Base-by-base conservation (phyloP, 164 flowering plant genomes). In the Vitis rupestris region DNA sequence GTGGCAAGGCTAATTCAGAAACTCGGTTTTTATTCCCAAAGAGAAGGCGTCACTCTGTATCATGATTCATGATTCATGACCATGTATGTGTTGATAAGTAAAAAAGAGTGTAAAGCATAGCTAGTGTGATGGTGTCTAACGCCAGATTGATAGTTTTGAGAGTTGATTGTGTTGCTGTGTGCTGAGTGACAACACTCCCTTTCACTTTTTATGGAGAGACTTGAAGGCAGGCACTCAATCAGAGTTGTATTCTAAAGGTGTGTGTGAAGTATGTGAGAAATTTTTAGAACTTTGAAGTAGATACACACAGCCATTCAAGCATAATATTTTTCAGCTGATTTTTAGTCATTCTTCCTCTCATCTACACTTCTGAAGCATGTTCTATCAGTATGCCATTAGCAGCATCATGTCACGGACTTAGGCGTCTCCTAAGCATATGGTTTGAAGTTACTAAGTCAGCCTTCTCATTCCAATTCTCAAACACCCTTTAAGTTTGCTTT, bases 21-120 rank as follows among this genome's bases (percentile, higher is more conserved):
- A 68, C 79, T 19, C 79, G 91, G 16, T 93, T 89, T 78, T 73
- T 82, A 29, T 91, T 91, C 74, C 97, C 81, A 82, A 90, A 77
- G 79, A 68, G 84, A 63, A 80, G 92, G 81, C 81, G 87, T 17
- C 87, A 88, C 74, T 95, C 97, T 0, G 78, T 90, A 29, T 82
- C 88, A 1, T 85, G 82, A 83, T 47, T 61, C 37, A 57, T 29
- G 49, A 13, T 8, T 23, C 27, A 1, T 23, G 27, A 23, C 27
- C 27, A 51, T 51, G 47, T 59, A 13, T 16, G 37, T 61, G 23
- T 4, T 59, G n/a, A 23, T 29, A 53, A 47, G 17, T 10, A 44
- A 54, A 71, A 73, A 70, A 64, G 68, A 80, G 82, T 81, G 74
- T 78, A 81, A 82, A 66, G 65, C 47, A 61, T 63, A 60, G 44